Base-by-base conservation (phyloP, 106 monocot species). In the Dioscorea zingiberensis region DNA sequence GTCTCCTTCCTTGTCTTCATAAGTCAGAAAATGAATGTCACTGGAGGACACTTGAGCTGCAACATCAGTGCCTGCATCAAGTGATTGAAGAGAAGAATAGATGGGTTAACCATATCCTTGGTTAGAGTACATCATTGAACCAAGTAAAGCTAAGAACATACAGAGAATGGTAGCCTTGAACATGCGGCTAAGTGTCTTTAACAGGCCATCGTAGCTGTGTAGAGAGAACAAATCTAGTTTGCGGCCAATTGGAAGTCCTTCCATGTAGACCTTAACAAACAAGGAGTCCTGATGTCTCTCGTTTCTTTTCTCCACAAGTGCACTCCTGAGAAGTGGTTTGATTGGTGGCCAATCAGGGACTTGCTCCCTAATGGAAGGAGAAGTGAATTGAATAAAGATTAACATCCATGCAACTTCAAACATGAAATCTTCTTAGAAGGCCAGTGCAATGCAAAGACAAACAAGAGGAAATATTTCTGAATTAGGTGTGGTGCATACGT, bases 261-360 rank as follows among this genome's bases (percentile, higher is more conserved):
- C 84, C 76, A 76, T 85, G 74, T 89, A 82, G 25, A 89, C 89
- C 76, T 85, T 89, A 28, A 89, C 81, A 24, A 75, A 83, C 48
- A 83, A 78, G 15, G 56, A 74, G 21, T 67, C 16, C 0, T 25
- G 76, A 7, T 69, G 17, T 23, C 30, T 63, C 4, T 58, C 47
- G 8, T n/a, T 66, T 44, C 44, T 59, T 47, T 69, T 73, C 32
- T 59, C 71, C 15, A 44, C 14, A 7, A 81, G 48, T 14, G 62
- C 54, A 58, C 47, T 80, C 67, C 83, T 77, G 44, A 80, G 84
- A 69, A 84, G 69, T n/a, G 72, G 68, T 69, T 84, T 84, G 73
- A 81, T 88, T 18, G 81, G 88, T 27, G 84, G 84, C 81, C 88
- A 84, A 54, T 82, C 73, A 56, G 77, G 59, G 47, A 38, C 60